Evolutionary conservation across 2,329 filamentous ascomycete species (phyloP), one percentile per base, ranked within the genome.

Genomic region (Botrytis elliptica): DNA sequence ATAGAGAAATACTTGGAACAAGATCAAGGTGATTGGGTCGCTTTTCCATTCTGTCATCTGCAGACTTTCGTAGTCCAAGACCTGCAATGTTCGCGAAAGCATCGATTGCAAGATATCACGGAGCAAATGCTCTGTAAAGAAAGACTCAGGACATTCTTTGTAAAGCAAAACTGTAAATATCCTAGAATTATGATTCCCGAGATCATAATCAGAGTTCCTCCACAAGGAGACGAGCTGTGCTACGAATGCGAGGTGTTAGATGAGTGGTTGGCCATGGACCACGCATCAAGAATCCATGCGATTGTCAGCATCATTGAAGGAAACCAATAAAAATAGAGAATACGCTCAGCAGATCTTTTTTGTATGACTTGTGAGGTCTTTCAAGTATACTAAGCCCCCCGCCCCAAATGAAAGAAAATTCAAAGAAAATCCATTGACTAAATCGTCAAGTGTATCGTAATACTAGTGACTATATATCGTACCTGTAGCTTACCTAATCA

Each of bases 1-100:
- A 44, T 59, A 40, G 67, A 69, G 9, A 33, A 14, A 29, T 59
- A 69, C 38, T 44, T 69, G 49, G 8, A 69, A 40, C 25, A 36
- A 6, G 0, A 59, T n/a, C 22, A 5, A 1, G 10, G 10, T 5
- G 4, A 9, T 7, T 6, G 1, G 20, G 1, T 5, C 18, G 7
- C 33, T 16, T 69, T 59, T 18, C 67, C 52, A 14, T 59, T 16
- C 67, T 14, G 16, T 29, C 6, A 33, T n/a, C 7, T 69, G 38
- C 3, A 18, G 33, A 55, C 3, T 33, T 69, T 69, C 40, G 16
- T 59, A 14, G n/a, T 59, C 20, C 49, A 69, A 69, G 67, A 69
- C 49, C 18, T 57, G 18, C 36, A 69, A 33, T 59, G 67, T 69
- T 55, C 22, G 12, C 25, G 67, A 44, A 42, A 59, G 16, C 67